Percentiles rank a stretch among this genome's conserved stretches.
Conservation (phyloP, 148 eudicot genomes). For the Camellia sinensis region DNA sequence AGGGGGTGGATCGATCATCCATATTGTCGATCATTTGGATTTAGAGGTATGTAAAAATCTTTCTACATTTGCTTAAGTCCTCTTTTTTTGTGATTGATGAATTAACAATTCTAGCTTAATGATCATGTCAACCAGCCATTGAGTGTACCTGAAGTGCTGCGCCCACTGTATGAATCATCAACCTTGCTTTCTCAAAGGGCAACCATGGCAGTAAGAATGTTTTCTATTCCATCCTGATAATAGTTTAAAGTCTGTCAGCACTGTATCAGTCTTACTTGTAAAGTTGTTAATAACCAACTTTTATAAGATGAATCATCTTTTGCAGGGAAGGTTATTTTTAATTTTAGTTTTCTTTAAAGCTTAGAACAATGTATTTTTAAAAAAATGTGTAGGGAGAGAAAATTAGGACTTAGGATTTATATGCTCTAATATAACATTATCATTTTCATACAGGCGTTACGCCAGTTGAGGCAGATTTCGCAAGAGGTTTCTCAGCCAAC, state of each 20-base stretch:
- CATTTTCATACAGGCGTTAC: slow-evolving; percentile 54
- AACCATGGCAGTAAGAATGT: slow-evolving; percentile 71
- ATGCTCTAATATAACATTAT: background rate
- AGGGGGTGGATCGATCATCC: slow-evolving; percentile 89
- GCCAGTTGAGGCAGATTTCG: slow-evolving; percentile 87
- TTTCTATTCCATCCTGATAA: background rate
- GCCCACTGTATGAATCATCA: slow-evolving; percentile 89
- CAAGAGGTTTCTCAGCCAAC: slow-evolving; percentile 81
- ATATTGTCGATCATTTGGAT: slow-evolving; percentile 88
- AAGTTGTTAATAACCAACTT: background rate
- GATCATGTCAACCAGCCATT: slow-evolving; percentile 51
- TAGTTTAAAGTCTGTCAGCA: background rate
- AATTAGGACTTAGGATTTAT: background rate
- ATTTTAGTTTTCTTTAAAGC: background rate
- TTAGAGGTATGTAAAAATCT: slow-evolving; percentile 49
- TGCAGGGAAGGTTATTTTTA: background rate
- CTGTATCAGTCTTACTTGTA: background rate
- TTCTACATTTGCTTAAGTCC: background rate
- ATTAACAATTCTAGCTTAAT: background rate
- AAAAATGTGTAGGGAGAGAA: background rate
- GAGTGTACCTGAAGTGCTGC: slow-evolving; percentile 94
- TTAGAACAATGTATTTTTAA: background rate
- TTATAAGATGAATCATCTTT: background rate
- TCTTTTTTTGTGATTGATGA: background rate
- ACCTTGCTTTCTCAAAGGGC: slow-evolving; percentile 81